Base-by-base conservation (phyloP, 352 stramenopile species). In the Phytophthora fragariaefolia region DNA sequence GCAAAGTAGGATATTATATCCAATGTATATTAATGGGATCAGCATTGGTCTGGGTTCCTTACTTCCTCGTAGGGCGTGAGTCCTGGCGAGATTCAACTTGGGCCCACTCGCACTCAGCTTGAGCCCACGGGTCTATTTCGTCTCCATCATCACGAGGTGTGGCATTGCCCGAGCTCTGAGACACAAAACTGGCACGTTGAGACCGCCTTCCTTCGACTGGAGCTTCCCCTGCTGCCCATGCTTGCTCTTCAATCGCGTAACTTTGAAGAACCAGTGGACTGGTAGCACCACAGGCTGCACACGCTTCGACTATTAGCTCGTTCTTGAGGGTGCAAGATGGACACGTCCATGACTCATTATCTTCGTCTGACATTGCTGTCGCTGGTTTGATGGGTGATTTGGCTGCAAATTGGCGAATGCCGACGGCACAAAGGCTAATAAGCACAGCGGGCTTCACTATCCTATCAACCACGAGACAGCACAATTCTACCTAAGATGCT, bases 91-190 rank as follows among this genome's bases (percentile, higher is more conserved):
- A 78, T 58, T 92, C 84, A 3, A 92, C 70, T 40, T 79, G 52
- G 1, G 84, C 84, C 84, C 84, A 92, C 48, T 92, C 84, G 30
- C 79, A 76, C 58, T 92, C 84, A 7, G 84, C 84, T 71, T 89
- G 74, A 0, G 71, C 64, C 84, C 84, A 92, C 26, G 82, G 84
- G 40, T 92, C 82, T 15, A 77, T 47, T 27, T 82, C 77, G 6
- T 71, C 71, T 8, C 46, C 73, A 6, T 71, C 69, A 20, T 58
- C 60, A 13, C 74, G 56, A 6, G 74, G 63, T 24, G 70, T 87
- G 46, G 58, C 49, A 50, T 69, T 68, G 10, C 55, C 60, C 10
- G 81, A 88, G 12, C 78, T 71, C 27, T 85, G 71, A 12, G 79
- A 88, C 2, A 61, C 56, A 2, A 69, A 47, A 17, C 77, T 80